These are phyloP conservation scores for Cryptococcus wingfieldii DNA, from an alignment of 1,284 basidiomycete species.

Conservation along the genomic window DNA sequence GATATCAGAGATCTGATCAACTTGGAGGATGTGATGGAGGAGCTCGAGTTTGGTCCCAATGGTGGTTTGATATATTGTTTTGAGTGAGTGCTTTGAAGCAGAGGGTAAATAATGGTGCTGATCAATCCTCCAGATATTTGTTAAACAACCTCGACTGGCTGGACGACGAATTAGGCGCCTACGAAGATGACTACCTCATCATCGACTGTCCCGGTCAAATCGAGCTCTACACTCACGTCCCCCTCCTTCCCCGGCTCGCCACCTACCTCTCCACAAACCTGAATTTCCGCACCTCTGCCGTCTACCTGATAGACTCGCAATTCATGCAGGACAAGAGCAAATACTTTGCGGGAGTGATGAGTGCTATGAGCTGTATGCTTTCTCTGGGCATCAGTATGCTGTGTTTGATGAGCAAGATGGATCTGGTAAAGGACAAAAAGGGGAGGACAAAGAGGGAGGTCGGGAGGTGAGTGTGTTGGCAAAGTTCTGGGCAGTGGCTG, in stretches of 20 bases:
- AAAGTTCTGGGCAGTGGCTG: background rate
- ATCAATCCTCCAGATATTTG: conserved; percentile 65
- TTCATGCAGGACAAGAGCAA: conserved; percentile 99
- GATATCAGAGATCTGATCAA: conserved; percentile 94
- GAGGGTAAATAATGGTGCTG: background rate
- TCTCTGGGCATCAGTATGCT: conserved; percentile 95
- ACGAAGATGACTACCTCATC: conserved; percentile 94
- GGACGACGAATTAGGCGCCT: conserved; percentile 92
- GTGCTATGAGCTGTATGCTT: conserved; percentile 99
- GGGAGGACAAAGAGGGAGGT: conserved; percentile 67
- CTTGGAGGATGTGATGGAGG: conserved; percentile 93
- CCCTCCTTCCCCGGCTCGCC: conserved; percentile 85
- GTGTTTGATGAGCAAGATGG: conserved; percentile 99
- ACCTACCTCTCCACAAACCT: conserved; percentile 56
- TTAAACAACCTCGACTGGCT: conserved; percentile 98
- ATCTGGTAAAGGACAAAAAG: conserved; percentile 78
- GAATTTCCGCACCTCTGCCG: conserved; percentile 74
- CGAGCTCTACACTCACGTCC: conserved; percentile 97
- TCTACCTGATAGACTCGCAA: conserved; percentile 93
- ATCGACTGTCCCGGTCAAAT: conserved; percentile 99
- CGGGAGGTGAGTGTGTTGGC: conserved; percentile 57
- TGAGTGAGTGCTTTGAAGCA: conserved; percentile 66
- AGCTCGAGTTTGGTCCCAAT: conserved; percentile 93
- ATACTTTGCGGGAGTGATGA: conserved; percentile 97
- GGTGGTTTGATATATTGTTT: conserved; percentile 98